These are phyloP conservation scores for Neurospora sp. DNA, from an alignment of 495 filamentous ascomycete genomes.

Conservation along the genomic window DNA sequence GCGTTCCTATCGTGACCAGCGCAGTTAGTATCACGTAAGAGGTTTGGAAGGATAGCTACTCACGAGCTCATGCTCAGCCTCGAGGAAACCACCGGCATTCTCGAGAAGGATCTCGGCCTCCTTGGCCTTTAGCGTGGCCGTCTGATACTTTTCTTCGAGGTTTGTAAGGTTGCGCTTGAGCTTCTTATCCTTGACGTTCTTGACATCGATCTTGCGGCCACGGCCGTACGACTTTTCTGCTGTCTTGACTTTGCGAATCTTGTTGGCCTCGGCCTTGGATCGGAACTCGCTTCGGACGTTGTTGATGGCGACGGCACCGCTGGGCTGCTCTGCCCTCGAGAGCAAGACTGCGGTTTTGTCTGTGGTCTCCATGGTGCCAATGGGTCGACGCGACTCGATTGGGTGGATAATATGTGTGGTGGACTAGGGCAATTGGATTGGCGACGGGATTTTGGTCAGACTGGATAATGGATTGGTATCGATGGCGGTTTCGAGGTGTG, in stretches of 20 bases:
- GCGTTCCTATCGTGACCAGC: constrained; percentile 38
- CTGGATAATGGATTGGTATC: not conserved
- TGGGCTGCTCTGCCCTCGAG: constrained; percentile 16
- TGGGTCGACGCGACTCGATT: not conserved
- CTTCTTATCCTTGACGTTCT: constrained; percentile 69
- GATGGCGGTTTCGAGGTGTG: not conserved
- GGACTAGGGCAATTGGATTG: not conserved
- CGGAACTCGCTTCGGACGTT: constrained; percentile 34
- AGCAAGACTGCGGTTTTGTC: constrained; percentile 12
- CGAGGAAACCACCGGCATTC: constrained; percentile 74
- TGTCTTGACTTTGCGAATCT: constrained; percentile 40
- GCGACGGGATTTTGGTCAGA: not conserved
- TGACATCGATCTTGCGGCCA: constrained; percentile 55
- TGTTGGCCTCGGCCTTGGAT: constrained; percentile 31
- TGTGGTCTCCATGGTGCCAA: constrained; percentile 15
- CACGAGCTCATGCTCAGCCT: constrained; percentile 69
- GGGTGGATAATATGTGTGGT: not conserved
- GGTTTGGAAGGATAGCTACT: not conserved
- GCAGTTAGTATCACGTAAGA: not conserved
- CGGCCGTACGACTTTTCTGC: constrained; percentile 77
- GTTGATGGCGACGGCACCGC: constrained; percentile 36
- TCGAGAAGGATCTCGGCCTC: constrained; percentile 94
- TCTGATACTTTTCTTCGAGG: constrained; percentile 72
- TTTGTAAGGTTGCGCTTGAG: constrained; percentile 66
- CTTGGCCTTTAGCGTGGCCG: constrained; percentile 69